Evolutionary conservation across 148 eudicot genomes (phyloP).

Genomic region (Vaccinium macrocarpon): DNA sequence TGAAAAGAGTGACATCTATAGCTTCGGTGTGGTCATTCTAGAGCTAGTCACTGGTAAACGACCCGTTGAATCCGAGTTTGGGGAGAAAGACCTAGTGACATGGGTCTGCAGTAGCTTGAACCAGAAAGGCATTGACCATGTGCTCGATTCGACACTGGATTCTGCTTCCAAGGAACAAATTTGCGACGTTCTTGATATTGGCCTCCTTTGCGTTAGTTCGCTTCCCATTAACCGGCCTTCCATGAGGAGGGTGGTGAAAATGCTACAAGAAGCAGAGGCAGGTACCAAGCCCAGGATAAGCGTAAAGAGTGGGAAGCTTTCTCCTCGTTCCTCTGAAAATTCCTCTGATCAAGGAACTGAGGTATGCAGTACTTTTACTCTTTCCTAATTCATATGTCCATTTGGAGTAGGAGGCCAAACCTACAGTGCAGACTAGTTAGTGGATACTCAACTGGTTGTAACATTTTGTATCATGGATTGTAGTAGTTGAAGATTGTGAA

Average conservation of each 20-base stretch:
- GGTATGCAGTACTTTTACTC: background rate
- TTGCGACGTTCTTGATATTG: slow-evolving; percentile 32
- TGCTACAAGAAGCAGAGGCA: slow-evolving; percentile 11
- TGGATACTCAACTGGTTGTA: slow-evolving; percentile 1
- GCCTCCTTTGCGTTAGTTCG: slow-evolving; percentile 27
- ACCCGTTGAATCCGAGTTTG: slow-evolving; percentile 33
- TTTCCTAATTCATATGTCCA: background rate
- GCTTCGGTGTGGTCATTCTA: slow-evolving; percentile 52
- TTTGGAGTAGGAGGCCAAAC: background rate
- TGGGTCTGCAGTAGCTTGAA: slow-evolving; percentile 36
- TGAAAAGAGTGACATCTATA: slow-evolving; percentile 51
- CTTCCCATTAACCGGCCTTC: slow-evolving; percentile 18
- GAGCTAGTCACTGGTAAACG: slow-evolving; percentile 44
- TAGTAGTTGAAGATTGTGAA: background rate
- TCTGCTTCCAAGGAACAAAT: slow-evolving; percentile 32
- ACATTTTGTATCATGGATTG: background rate
- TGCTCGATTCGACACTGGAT: slow-evolving; percentile 33
- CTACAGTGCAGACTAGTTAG: background rate
- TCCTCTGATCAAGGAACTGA: slow-evolving; percentile 4
- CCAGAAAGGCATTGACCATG: slow-evolving; percentile 27
- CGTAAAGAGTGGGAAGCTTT: slow-evolving; percentile 6
- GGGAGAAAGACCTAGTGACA: slow-evolving; percentile 38
- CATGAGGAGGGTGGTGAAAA: slow-evolving; percentile 16
- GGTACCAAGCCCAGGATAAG: background rate
- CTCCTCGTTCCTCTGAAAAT: slow-evolving; percentile 1